Evolutionary conservation across 176 grass and related monocot genomes (phyloP).

Genomic region (Dactylis glomerata): DNA sequence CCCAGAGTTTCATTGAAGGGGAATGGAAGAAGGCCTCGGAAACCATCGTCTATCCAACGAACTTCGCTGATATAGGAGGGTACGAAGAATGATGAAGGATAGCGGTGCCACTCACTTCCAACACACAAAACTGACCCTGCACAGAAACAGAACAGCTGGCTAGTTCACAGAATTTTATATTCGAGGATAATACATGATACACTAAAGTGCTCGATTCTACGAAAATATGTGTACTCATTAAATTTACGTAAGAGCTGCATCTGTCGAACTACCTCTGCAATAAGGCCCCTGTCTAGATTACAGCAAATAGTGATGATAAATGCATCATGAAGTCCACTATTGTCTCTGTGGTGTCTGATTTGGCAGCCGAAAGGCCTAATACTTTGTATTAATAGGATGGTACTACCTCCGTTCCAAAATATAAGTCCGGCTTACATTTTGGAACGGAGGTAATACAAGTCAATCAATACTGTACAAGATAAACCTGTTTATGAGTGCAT

Average conservation of each 20-base stretch:
- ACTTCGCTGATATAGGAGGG: conserved; percentile 87
- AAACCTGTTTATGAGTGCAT: not conserved
- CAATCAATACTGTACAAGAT: not conserved
- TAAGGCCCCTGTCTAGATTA: not conserved
- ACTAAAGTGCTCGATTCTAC: not conserved
- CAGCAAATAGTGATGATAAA: not conserved
- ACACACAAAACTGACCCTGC: conserved; percentile 75
- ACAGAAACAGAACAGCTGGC: conserved; percentile 20
- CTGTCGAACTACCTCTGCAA: not conserved
- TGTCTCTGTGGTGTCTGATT: not conserved
- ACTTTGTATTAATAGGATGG: not conserved
- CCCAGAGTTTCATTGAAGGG: conserved; percentile 94
- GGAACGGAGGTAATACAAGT: no score
- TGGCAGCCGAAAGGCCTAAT: not conserved
- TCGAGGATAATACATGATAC: not conserved
- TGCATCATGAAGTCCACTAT: not conserved
- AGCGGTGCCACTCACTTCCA: conserved; percentile 97
- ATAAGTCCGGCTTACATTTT: no score
- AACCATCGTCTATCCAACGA: conserved; percentile 93
- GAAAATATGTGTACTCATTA: not conserved
- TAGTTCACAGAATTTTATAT: not conserved
- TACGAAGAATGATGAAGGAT: conserved; percentile 91
- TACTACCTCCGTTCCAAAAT: no score
- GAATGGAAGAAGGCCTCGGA: conserved; percentile 84
- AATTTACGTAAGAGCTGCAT: not conserved